Base-by-base conservation (phyloP, 2,329 filamentous ascomycete genomes). In the Scytalidium lignicola region DNA sequence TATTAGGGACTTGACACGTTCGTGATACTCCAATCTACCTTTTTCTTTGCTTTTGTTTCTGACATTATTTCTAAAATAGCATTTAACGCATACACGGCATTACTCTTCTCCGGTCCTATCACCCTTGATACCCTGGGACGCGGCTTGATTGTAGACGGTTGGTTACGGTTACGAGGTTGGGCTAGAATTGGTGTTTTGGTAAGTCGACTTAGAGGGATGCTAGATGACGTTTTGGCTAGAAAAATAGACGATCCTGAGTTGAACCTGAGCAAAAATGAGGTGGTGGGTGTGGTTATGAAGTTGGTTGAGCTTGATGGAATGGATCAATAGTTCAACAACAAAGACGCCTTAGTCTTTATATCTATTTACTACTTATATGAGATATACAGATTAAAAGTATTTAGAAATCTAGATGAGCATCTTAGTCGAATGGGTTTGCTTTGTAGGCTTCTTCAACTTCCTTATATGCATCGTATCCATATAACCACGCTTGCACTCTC, bases 121-220 rank as follows among this genome's bases (percentile, higher is more conserved):
- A 81, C 83, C 51, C 80, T 97, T 2, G 93, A 97, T 68, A 95
- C 90, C 1, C 73, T 90, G 41, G 92, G 92, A 5, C 76, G 91
- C 19, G 93, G 93, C 0, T 71, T 99, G 17, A 73, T 96, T 2
- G 88, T 99, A 3, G 93, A 97, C 68, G 90, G 89, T 46, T 97
- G 92, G 93, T 73, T 97, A 28, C 67, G 80, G 29, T 71, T 99
- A 26, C 79, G 90, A 20, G 93, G 93, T 1, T 99, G 93, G 93
- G 92, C 93, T 1, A 80, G 93, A 43, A 93, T 99, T 55, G 93
- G 92, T 23, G 92, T 97, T 12, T 68, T 99, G 57, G 86, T 96
- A 2, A 88, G 86, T 42, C 76, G 92, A 54, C 69, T 99, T 57
- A 78, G 93, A 54, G 83, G 83, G 50, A 88, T 97, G 83, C 76